Evolutionary conservation across 257 asterid species (phyloP).

Genomic region (Fraxinus anomala): DNA sequence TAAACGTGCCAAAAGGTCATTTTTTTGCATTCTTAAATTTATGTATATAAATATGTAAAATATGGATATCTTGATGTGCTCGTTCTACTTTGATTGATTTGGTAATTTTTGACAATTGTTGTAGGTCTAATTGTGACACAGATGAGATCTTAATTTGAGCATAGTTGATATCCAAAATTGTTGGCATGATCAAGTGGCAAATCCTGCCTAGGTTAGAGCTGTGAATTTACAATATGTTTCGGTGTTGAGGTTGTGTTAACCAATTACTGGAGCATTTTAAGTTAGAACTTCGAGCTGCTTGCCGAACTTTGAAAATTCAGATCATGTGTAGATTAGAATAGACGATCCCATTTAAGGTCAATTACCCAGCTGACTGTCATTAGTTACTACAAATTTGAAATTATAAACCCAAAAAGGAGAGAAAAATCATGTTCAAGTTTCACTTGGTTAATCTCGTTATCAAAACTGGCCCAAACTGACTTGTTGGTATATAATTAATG

Average conservation of each 20-base stretch:
- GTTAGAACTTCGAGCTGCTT: too few relatives aligned
- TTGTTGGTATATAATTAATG: not conserved
- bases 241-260: too few relatives aligned
- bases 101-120: not conserved
- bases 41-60: not conserved
- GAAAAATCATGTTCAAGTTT: too few relatives aligned
- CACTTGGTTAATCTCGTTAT: too few relatives aligned
- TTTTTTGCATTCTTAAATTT: not conserved
- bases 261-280: too few relatives aligned
- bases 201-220: too few relatives aligned
- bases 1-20: constrained; percentile 89
- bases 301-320: not conserved
- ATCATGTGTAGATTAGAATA: not conserved
- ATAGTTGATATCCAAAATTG: not conserved
- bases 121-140: not conserved
- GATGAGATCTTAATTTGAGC: not conserved
- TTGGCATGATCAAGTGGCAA: not conserved
- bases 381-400: not conserved
- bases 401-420: too few relatives aligned
- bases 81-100: constrained; percentile 5
- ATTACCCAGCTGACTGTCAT: not conserved
- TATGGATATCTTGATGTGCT: constrained; percentile 38
- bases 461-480: not conserved
- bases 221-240: too few relatives aligned
- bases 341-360: not conserved